A percentile compares a stretch with the other conserved stretches of the same genome.
Conservation (phyloP, 805 yeast species). For the Metahyphopichia silvanorum region DNA sequence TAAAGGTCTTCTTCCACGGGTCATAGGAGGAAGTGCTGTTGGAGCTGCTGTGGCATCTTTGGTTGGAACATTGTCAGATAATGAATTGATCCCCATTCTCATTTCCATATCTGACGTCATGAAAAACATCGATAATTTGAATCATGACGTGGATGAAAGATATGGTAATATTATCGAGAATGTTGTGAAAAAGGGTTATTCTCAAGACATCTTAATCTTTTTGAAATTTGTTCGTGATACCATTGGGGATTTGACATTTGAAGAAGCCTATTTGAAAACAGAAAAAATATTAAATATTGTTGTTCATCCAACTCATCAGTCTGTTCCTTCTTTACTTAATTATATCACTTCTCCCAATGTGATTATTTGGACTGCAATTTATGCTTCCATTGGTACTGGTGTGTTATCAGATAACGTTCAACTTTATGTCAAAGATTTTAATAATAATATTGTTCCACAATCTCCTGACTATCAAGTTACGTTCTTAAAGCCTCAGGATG, state of each 20-base stretch:
- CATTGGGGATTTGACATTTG: constrained; percentile 85
- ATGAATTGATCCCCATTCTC: constrained; percentile 53
- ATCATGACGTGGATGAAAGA: constrained; percentile 54
- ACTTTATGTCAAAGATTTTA: constrained; percentile 58
- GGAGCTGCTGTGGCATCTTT: constrained; percentile 92
- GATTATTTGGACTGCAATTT: constrained; percentile 83
- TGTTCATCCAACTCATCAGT: constrained; percentile 72
- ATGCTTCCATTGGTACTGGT: constrained; percentile 78
- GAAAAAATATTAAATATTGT: constrained; percentile 80
- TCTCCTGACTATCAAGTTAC: constrained; percentile 40
- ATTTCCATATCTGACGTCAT: constrained; percentile 37
- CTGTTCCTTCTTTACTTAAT: constrained; percentile 73
- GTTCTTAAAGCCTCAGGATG: constrained; percentile 44
- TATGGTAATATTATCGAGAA: constrained; percentile 72
- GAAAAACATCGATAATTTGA: constrained; percentile 43
- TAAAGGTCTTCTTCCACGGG: constrained; percentile 74
- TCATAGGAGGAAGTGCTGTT: constrained; percentile 87
- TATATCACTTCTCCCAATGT: constrained; percentile 93
- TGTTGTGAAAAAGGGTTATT: constrained; percentile 74
- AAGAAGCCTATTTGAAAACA: constrained; percentile 82
- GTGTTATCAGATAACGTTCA: constrained; percentile 55
- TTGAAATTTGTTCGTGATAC: constrained; percentile 72
- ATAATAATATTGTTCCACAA: constrained; percentile 54
- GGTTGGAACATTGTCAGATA: constrained; percentile 69
- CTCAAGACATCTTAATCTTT: constrained; percentile 79